Conservation (phyloP, 1,284 basidiomycete genomes). For the Cryptococcus hybrid region DNA sequence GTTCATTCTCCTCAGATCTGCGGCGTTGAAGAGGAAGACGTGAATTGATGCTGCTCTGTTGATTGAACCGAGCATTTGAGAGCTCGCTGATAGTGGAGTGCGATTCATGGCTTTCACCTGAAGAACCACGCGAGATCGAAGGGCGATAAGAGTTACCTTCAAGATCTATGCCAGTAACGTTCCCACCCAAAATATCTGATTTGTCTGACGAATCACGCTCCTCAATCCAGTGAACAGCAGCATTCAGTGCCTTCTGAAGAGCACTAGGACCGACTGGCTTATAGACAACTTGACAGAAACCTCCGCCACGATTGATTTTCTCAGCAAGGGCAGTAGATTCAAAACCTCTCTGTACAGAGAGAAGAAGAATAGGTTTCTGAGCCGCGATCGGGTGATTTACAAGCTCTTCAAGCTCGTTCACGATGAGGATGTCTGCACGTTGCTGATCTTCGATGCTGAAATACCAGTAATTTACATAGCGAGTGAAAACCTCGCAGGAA, state of each 20-base stretch:
- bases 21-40: slow-evolving; percentile 33
- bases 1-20: slow-evolving; percentile 45
- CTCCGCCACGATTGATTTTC: slow-evolving; percentile 62
- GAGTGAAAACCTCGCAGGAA: slow-evolving; percentile 61
- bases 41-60: slow-evolving; percentile 1
- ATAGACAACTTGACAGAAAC: slow-evolving; percentile 79
- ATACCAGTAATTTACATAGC: slow-evolving; percentile 77
- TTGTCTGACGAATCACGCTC: slow-evolving; percentile 6
- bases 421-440: slow-evolving; percentile 70
- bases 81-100: slow-evolving; percentile 31
- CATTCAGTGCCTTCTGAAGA: slow-evolving; percentile 65
- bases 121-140: slow-evolving; percentile 30
- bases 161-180: background rate
- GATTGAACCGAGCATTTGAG: slow-evolving; percentile 1
- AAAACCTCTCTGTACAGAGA: slow-evolving; percentile 68
- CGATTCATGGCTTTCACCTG: slow-evolving; percentile 24
- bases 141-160: slow-evolving; percentile 22
- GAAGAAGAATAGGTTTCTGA: slow-evolving; percentile 47
- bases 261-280: slow-evolving; percentile 85
- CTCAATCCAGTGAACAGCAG: slow-evolving; percentile 64
- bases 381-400: slow-evolving; percentile 57
- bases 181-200: background rate
- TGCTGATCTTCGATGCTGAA: slow-evolving; percentile 57
- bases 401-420: slow-evolving; percentile 73
- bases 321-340: slow-evolving; percentile 46